A percentile compares a stretch with the other conserved stretches of the same genome.
phyloP scores from a whole-genome alignment of 1,139 yeast genomes.

The Hyphopichia khmerensis region DNA sequence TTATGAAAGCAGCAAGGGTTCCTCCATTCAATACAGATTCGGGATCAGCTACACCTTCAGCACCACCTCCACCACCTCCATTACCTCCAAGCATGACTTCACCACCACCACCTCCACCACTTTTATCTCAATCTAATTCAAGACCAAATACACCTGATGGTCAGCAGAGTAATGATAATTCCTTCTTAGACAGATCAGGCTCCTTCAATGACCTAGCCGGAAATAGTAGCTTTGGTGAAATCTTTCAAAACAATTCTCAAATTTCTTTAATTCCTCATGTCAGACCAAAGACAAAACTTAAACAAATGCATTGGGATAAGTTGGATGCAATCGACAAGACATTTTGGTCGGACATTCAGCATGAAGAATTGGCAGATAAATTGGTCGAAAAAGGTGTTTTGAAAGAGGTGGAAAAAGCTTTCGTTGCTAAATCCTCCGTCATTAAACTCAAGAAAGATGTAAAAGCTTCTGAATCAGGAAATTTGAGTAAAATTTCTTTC shows the following conservation, averaged over 20 bases:
- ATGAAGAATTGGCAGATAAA: slow-evolving; percentile 47
- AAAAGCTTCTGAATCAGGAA: slow-evolving; percentile 21
- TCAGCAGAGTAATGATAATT: slow-evolving; percentile 2
- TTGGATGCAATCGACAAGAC: slow-evolving; percentile 70
- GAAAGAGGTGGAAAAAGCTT: slow-evolving; percentile 74
- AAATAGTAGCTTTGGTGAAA: not conserved
- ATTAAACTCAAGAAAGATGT: slow-evolving; percentile 38
- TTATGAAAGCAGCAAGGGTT: slow-evolving; percentile 7
- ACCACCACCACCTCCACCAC: slow-evolving; percentile 27
- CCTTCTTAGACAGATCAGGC: not conserved
- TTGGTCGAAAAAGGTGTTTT: slow-evolving; percentile 71
- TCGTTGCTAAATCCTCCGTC: slow-evolving; percentile 59
- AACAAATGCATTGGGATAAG: slow-evolving; percentile 96
- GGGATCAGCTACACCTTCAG: slow-evolving; percentile 17
- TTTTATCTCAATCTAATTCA: slow-evolving; percentile 4
- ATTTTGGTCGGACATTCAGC: slow-evolving; percentile 71
- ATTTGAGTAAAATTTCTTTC: slow-evolving; percentile 51
- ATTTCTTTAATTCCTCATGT: slow-evolving; percentile 12
- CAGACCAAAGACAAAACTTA: slow-evolving; percentile 65
- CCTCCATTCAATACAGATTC: slow-evolving; percentile 5
- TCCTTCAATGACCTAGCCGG: slow-evolving; percentile 13
- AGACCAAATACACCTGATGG: slow-evolving; percentile 8
- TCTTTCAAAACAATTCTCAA: not conserved
- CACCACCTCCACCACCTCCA: slow-evolving; percentile 20
- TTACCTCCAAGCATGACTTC: slow-evolving; percentile 17